phyloP scores from a whole-genome alignment of 73 alveolate genomes.

The Diophrys appendiculata region DNA sequence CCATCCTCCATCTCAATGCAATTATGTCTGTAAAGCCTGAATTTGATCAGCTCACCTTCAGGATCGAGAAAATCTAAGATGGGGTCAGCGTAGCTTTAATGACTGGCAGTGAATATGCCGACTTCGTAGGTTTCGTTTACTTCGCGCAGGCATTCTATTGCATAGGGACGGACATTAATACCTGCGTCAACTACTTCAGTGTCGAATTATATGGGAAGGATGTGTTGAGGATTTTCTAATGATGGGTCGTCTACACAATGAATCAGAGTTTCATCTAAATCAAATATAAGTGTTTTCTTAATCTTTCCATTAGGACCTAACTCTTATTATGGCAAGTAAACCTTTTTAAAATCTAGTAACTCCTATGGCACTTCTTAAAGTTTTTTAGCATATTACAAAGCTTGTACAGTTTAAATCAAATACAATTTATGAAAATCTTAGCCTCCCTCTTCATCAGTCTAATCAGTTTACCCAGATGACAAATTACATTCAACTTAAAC shows the following conservation, averaged over 20 bases:
- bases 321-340: slow-evolving; percentile 30
- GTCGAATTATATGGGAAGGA: slow-evolving; percentile 69
- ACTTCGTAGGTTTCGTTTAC: slow-evolving; percentile 77
- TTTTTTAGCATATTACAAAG: slow-evolving; percentile 39
- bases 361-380: slow-evolving; percentile 19
- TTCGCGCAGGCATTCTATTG: slow-evolving; percentile 83
- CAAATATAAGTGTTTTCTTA: slow-evolving; percentile 79
- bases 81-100: slow-evolving; percentile 86
- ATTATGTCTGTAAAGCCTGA: slow-evolving; percentile 78
- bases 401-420: slow-evolving; percentile 46
- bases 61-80: slow-evolving; percentile 85
- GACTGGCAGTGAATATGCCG: slow-evolving; percentile 92
- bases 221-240: slow-evolving; percentile 38
- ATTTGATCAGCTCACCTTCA: slow-evolving; percentile 62
- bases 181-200: slow-evolving; percentile 83
- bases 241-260: slow-evolving; percentile 83
- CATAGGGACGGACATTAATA: slow-evolving; percentile 88
- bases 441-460: neutral
- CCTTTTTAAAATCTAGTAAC: slow-evolving; percentile 3
- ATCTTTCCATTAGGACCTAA: neutral
- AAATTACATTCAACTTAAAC: neutral
- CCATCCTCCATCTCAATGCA: slow-evolving; percentile 55
- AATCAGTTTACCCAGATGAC: neutral
- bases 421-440: slow-evolving; percentile 36
- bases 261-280: slow-evolving; percentile 93